phyloP scores from a whole-genome alignment of 306 rosid species.

The Prunus armeniaca region DNA sequence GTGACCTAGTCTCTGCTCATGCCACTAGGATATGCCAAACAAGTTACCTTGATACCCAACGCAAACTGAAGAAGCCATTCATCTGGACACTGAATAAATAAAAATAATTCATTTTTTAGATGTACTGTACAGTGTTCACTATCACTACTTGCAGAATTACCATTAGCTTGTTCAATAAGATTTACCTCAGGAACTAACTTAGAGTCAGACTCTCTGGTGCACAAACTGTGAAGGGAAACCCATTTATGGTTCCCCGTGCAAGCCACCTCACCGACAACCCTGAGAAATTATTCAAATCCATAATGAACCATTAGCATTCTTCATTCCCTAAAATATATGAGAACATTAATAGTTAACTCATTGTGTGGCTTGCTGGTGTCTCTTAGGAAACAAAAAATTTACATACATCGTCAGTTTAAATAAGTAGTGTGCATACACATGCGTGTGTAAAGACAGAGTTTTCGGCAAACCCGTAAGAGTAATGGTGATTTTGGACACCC shows the following conservation, averaged over 20 bases:
- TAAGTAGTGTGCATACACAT: not conserved
- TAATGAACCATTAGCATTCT: not conserved
- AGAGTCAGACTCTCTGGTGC: slow-evolving; percentile 31
- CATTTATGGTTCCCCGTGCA: slow-evolving; percentile 60
- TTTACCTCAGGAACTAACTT: slow-evolving; percentile 51
- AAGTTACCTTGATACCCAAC: slow-evolving; percentile 73
- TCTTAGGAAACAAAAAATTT: not conserved
- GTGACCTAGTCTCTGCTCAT: not conserved
- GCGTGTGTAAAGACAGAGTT: not conserved
- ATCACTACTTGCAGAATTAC: not conserved
- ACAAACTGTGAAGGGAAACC: slow-evolving; percentile 46
- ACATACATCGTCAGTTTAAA: not conserved
- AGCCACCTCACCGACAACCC: slow-evolving; percentile 78
- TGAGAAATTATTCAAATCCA: slow-evolving; percentile 31
- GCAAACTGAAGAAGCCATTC: slow-evolving; percentile 87
- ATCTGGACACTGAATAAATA: slow-evolving; percentile 54
- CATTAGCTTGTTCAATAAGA: slow-evolving; percentile 15
- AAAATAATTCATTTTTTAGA: slow-evolving; percentile 31
- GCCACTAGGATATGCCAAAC: not conserved
- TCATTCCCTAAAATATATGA: not conserved
- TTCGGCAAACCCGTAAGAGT: not conserved
- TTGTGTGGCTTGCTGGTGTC: not conserved
- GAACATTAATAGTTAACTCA: not conserved
- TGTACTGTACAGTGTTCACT: not conserved
- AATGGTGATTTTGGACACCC: slow-evolving; percentile 2